Conservation (phyloP, 2,329 filamentous ascomycete genomes). For the Colletotrichum echinochloae region DNA sequence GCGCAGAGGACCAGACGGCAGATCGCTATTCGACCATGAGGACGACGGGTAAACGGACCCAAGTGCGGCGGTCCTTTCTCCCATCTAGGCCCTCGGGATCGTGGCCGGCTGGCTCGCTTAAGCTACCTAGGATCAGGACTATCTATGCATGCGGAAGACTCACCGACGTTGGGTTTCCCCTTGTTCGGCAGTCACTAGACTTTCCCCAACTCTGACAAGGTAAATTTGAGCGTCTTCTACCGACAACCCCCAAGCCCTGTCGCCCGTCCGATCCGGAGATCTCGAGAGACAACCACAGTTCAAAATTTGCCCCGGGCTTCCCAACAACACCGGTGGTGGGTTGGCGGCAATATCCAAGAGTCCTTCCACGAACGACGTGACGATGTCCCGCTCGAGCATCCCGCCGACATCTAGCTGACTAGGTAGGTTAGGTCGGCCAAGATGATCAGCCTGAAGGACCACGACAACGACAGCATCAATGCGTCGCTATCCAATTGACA, state of each 20-base stretch:
- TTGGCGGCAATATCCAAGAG: not conserved
- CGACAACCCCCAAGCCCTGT: not conserved
- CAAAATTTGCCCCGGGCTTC: not conserved
- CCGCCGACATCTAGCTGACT: not conserved
- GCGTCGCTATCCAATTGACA: not conserved
- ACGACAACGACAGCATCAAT: not conserved
- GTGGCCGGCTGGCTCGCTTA: slow-evolving; percentile 2
- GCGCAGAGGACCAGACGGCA: slow-evolving; percentile 24
- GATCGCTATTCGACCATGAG: slow-evolving; percentile 6
- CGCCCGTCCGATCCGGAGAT: slow-evolving; percentile 3
- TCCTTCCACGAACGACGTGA: not conserved
- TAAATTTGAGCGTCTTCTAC: not conserved
- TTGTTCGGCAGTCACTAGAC: slow-evolving; percentile 27
- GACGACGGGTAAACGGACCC: slow-evolving; percentile 1
- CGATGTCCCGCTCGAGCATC: not conserved
- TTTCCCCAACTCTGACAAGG: slow-evolving; percentile 9
- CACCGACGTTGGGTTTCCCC: slow-evolving; percentile 11
- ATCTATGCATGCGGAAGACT: not conserved
- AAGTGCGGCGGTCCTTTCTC: not conserved
- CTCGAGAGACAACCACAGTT: not conserved
- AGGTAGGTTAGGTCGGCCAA: not conserved
- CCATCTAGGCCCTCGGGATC: not conserved
- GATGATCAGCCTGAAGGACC: not conserved
- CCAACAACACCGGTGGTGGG: not conserved
- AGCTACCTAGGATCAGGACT: slow-evolving; percentile 12